phyloP scores from a whole-genome alignment of 1,139 yeast species.

The Hansenula lynferdii region DNA sequence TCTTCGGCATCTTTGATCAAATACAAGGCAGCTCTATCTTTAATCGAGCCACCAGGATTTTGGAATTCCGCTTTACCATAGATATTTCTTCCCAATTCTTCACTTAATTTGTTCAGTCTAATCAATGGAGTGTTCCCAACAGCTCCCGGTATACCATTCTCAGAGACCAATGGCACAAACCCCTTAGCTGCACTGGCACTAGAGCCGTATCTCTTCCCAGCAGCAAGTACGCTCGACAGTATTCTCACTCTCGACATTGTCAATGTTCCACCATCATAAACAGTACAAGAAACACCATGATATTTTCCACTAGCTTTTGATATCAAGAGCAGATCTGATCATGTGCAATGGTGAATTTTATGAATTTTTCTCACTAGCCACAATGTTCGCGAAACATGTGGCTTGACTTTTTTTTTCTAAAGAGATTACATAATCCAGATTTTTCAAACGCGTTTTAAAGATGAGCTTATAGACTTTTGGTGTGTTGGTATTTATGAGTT shows the following conservation, averaged over 20 bases:
- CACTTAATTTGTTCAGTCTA: slow-evolving; percentile 14
- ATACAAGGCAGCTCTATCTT: slow-evolving; percentile 77
- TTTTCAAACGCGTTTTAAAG: background rate
- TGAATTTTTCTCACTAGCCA: no score
- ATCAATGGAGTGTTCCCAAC: slow-evolving; percentile 30
- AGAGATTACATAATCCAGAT: background rate
- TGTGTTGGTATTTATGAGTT: no score
- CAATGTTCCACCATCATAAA: no score
- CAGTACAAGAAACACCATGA: no score
- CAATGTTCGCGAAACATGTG: background rate
- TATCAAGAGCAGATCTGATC: no score
- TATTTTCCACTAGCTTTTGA: no score
- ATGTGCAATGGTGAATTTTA: slow-evolving; percentile 1
- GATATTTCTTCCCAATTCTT: slow-evolving; percentile 50
- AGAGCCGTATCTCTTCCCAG: background rate
- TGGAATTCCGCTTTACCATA: slow-evolving; percentile 80
- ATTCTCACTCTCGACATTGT: background rate
- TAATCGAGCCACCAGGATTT: slow-evolving; percentile 88
- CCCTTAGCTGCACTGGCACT: background rate
- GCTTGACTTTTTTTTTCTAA: no score
- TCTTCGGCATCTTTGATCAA: slow-evolving; percentile 69
- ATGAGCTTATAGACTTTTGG: background rate
- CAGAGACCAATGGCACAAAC: slow-evolving; percentile 48
- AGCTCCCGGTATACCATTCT: slow-evolving; percentile 63
- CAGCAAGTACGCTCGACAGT: background rate